phyloP scores from a whole-genome alignment of 2,329 filamentous ascomycete species.

The Trichoderma sp. region DNA sequence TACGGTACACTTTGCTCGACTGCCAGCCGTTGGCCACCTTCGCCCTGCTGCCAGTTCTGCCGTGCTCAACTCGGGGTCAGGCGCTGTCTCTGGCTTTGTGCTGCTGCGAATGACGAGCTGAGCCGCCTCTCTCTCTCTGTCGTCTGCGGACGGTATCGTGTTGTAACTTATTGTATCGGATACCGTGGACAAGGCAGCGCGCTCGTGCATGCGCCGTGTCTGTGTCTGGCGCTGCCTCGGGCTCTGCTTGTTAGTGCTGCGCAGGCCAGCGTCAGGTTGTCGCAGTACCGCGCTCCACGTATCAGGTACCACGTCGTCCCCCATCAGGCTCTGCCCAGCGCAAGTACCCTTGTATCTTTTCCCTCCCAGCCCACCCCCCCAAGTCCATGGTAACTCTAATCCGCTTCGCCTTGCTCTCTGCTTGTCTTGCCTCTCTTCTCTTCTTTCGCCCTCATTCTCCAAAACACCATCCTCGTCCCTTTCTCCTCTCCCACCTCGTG shows the following conservation, averaged over 20 bases:
- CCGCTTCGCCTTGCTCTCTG: conserved; percentile 19
- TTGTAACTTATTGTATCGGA: neutral
- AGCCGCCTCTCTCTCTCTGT: neutral
- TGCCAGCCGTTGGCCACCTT: neutral
- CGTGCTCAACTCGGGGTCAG: neutral
- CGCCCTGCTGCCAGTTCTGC: neutral
- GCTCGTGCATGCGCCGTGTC: neutral
- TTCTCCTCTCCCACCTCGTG: conserved; percentile 7
- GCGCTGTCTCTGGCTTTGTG: conserved; percentile 4
- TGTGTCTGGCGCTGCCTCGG: neutral
- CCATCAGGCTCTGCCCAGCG: conserved; percentile 27
- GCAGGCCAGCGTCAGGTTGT: neutral
- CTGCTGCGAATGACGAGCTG: conserved; percentile 2
- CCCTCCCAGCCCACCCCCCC: conserved; percentile 16
- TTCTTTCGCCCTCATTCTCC: conserved; percentile 26
- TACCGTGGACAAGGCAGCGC: neutral
- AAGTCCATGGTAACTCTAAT: conserved; percentile 25
- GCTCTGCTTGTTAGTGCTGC: neutral
- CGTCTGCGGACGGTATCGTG: no score
- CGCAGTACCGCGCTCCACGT: conserved; percentile 3
- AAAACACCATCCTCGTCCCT: conserved; percentile 15
- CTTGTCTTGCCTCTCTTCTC: conserved; percentile 26
- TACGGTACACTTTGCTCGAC: neutral
- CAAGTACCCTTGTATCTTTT: conserved; percentile 4
- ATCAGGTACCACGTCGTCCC: conserved; percentile 15